These are phyloP conservation scores for Aquilaria yunnanensis DNA, from an alignment of 345 rosid genomes.

Conservation along the genomic window DNA sequence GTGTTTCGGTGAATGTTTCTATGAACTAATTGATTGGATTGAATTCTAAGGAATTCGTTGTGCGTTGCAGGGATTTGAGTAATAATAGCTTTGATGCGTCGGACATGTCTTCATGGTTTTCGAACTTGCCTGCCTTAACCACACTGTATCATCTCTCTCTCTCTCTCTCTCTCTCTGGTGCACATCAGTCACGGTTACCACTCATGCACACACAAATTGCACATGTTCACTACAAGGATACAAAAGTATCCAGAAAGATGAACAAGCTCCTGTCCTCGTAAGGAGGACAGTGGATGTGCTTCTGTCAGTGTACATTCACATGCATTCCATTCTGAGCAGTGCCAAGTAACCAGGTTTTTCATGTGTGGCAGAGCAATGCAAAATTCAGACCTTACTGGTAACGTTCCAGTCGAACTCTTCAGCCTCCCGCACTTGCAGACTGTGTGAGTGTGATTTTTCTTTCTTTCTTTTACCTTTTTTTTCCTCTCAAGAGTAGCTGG, in stretches of 20 bases:
- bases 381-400: conserved; percentile 36
- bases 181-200: no score
- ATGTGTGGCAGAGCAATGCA: conserved; percentile 56
- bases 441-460: conserved; percentile 39
- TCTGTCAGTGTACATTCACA: neutral
- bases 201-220: no score
- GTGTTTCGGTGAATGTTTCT: neutral
- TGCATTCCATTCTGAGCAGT: neutral
- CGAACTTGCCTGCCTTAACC: conserved; percentile 38
- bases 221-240: no score
- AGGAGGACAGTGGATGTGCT: no score
- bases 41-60: neutral
- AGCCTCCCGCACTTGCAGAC: conserved; percentile 51
- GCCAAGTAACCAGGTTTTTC: neutral
- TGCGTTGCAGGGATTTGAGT: conserved; percentile 66
- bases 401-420: conserved; percentile 49
- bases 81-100: conserved; percentile 55
- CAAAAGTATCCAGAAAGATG: no score
- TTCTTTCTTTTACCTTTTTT: no score
- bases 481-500: no score
- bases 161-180: neutral
- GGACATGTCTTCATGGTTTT: conserved; percentile 55
- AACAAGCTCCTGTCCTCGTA: no score
- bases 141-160: conserved; percentile 52
- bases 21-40: neutral